Base-by-base conservation (phyloP, 495 filamentous ascomycete genomes). In the Neurospora discreta region DNA sequence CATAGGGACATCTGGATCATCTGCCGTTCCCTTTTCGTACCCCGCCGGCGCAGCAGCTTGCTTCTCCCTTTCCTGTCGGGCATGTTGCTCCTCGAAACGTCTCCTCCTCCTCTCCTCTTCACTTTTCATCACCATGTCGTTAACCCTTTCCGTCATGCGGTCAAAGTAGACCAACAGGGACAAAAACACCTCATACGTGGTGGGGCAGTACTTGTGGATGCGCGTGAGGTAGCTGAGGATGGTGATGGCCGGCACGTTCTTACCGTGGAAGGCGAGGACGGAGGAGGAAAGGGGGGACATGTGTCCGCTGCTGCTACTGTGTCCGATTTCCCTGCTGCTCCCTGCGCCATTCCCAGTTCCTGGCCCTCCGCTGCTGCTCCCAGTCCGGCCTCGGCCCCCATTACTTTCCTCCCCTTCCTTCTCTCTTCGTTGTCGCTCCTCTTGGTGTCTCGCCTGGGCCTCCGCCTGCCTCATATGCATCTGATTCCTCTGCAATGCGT, bases 191-290 rank as follows among this genome's bases (percentile, higher is more conserved):
- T 99, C 95, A 80, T 97, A 99, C 6, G 95, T 98, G 5, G 96
- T 98, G 0, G 95, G 95, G 77, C 95, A 99, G 78, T 99, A 99
- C 81, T 98, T 98, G 79, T 99, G 95, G 76, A 99, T 98, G 65
- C 95, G 91, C 78, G 89, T 95, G 38, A 99, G 84, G 74, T 99
- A 99, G 85, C 93, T 98, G 71, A 96, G 83, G 70, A 99, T 98
- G 41, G 94, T 96, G 73, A 99, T 99, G 77, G 91, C 95, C 3
- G 95, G 95, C 10, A 98, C 93, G 74, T 99, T 99, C 82, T 98
- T 99, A 36, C 95, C 95, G 80, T 99, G 95, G 76, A 99, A 99
- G n/a, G 95, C 96, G 13, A 99, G 88, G 2, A 99, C 95, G 71
- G 93, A 97, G 68, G 89, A 92, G 69, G 94, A 93, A 73, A 96